phyloP scores from a whole-genome alignment of 2,329 filamentous ascomycete genomes.

The Tolypocladium pustulatum region DNA sequence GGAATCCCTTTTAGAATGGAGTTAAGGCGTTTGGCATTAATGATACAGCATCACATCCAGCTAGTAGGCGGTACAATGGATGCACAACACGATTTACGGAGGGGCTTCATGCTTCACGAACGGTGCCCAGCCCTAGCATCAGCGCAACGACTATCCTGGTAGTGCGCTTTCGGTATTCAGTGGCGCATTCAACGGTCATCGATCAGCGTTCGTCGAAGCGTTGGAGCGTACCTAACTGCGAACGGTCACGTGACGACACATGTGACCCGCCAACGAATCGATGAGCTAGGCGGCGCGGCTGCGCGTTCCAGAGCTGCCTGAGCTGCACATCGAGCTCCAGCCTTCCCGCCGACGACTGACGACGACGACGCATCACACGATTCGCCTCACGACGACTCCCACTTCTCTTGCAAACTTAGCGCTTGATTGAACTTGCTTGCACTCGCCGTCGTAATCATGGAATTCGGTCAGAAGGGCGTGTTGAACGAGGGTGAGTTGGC shows the following conservation, averaged over 20 bases:
- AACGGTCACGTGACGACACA: slow-evolving; percentile 4
- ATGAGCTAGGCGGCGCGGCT: slow-evolving; percentile 17
- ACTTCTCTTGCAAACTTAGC: not conserved
- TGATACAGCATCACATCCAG: not conserved
- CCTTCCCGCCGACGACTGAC: slow-evolving; percentile 14
- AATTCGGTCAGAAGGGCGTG: slow-evolving; percentile 51
- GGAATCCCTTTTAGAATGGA: not conserved
- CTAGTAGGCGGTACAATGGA: too few relatives aligned
- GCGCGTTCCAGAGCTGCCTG: slow-evolving; percentile 38
- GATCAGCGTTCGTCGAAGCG: not conserved
- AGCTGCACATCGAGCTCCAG: slow-evolving; percentile 28
- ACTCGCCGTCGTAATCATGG: slow-evolving; percentile 32
- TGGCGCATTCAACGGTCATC: not conserved
- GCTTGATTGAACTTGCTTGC: not conserved
- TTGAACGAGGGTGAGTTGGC: slow-evolving; percentile 48
- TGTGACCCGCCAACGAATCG: not conserved
- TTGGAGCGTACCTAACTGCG: slow-evolving; percentile 1
- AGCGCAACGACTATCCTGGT: not conserved
- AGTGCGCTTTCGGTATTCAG: not conserved
- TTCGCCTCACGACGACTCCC: not conserved
- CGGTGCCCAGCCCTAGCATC: not conserved
- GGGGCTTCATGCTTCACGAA: not conserved
- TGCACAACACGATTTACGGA: not conserved
- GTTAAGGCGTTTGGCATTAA: not conserved
- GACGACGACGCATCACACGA: slow-evolving; percentile 13